Evolutionary conservation across 805 yeast species (phyloP), one percentile per base, ranked within the genome.

Genomic region (Teunomyces tritomae): DNA sequence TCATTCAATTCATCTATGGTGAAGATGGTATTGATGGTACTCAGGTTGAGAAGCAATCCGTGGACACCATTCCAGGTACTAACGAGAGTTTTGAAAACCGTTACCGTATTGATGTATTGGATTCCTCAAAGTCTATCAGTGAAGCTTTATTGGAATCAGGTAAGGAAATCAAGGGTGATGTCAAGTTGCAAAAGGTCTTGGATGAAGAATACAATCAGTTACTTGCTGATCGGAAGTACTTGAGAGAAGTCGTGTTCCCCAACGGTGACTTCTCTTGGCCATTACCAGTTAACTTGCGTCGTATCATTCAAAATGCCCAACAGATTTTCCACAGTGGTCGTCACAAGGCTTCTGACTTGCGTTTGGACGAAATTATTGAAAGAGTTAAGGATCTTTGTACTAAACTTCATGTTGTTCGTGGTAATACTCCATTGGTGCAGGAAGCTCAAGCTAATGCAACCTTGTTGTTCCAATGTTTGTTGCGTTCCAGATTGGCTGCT

Each of bases 21-120:
- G 99, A 94, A 70, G 99, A 94, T 74, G 99, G 99, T 71, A 78
- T 94, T 60, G 99, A 94, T 76, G 99, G 96, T 62, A 87, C 97
- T 27, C 96, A 91, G 64, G 97, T 94, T 52, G 99, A 94, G 68
- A 90, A 88, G 64, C 99, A 94, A 72, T 82, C 96, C 8, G 81
- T 94, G 48, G 99, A 94, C 64, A 88, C 97, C 2, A 87, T 94
- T 61, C 96, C 97, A 30, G 97, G 97, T 11, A 86, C 96, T 9
- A 89, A 88, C 65, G 83, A 71, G 9, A 80, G 85, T 5, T 94
- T 94, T 64, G 96, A 86, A 57, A 79, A 77, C 61, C 83, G 91
- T 52, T 94, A 88, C 73, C 83, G 88, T 66, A 83, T 94, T 50
- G 97, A 94, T 68, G 76, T 94, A 39, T 82, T 92, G 79, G 88